phyloP scores from a whole-genome alignment of 106 monocot species.

The Agapanthus africanus region DNA sequence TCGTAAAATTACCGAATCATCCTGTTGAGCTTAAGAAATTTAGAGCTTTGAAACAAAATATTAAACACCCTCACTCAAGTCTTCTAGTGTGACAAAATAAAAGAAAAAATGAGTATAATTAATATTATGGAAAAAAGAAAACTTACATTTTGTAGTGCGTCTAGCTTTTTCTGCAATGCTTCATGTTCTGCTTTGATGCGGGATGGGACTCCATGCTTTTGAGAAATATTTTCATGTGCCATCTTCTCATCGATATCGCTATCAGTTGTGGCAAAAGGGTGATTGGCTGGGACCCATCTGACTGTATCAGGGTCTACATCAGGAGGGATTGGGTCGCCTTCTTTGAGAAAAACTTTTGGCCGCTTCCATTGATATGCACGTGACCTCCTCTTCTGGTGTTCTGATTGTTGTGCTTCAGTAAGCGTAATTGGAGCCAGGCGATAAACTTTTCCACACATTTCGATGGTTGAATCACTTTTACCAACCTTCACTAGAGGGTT shows the following conservation, averaged over 20 bases:
- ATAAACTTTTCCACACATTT: conserved; percentile 90
- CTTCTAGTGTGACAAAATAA: too few species aligned
- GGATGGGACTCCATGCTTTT: conserved; percentile 81
- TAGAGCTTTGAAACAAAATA: too few species aligned
- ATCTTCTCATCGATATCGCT: conserved; percentile 74
- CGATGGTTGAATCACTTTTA: conserved; percentile 49
- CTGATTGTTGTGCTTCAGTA: conserved; percentile 65
- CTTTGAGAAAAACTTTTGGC: conserved; percentile 84
- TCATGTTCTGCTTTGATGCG: conserved; percentile 90
- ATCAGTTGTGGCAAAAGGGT: conserved; percentile 79
- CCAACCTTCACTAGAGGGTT: conserved; percentile 78
- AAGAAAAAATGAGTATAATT: too few species aligned
- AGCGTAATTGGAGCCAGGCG: conserved; percentile 73
- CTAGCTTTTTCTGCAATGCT: conserved; percentile 77
- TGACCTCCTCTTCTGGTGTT: conserved; percentile 77
- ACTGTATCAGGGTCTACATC: conserved; percentile 82
- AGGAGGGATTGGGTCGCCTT: conserved; percentile 77
- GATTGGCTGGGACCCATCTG: conserved; percentile 87
- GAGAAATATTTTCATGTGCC: conserved; percentile 72
- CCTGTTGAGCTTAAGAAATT: too few species aligned
- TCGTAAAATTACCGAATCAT: too few species aligned
- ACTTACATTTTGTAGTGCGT: conserved; percentile 61
- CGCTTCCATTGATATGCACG: conserved; percentile 87
- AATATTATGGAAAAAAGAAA: too few species aligned
- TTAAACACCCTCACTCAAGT: too few species aligned